Evolutionary conservation across 805 yeast species (phyloP).

Genomic region (Candida nonsorbophila): DNA sequence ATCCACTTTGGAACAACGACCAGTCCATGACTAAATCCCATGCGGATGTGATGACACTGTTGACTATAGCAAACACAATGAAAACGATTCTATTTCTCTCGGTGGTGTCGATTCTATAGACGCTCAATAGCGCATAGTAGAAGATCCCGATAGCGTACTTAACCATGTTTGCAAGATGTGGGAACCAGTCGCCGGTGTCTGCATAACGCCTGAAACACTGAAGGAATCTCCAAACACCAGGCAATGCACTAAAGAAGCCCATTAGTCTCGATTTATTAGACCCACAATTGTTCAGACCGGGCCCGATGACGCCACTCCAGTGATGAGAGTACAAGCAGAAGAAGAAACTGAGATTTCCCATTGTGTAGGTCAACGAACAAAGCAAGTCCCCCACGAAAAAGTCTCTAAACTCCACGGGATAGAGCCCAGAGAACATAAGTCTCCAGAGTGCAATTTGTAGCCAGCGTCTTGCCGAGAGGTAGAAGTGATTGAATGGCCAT

Average conservation of each 20-base stretch:
- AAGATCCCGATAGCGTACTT: slow-evolving; percentile 67
- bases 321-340: slow-evolving; percentile 74
- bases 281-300: slow-evolving; percentile 53
- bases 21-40: slow-evolving; percentile 98
- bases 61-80: slow-evolving; percentile 67
- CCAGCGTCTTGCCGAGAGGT: slow-evolving; percentile 72
- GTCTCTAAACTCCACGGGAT: slow-evolving; percentile 93
- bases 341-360: slow-evolving; percentile 81
- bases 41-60: slow-evolving; percentile 60
- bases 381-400: slow-evolving; percentile 90
- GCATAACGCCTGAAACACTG: slow-evolving; percentile 89
- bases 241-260: slow-evolving; percentile 83
- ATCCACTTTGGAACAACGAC: slow-evolving; percentile 71
- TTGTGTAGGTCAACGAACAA: slow-evolving; percentile 81
- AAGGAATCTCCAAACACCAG: slow-evolving; percentile 83
- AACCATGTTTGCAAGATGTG: slow-evolving; percentile 84
- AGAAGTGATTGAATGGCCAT: slow-evolving; percentile 57
- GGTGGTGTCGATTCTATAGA: slow-evolving; percentile 60
- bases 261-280: slow-evolving; percentile 67
- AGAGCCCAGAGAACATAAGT: slow-evolving; percentile 73
- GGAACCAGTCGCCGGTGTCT: slow-evolving; percentile 94
- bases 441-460: slow-evolving; percentile 66
- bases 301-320: slow-evolving; percentile 53
- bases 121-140: slow-evolving; percentile 69
- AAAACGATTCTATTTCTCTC: slow-evolving; percentile 48